Evolutionary conservation across 495 filamentous ascomycete genomes (phyloP).

Genomic region (Talaromyces wortmannii): DNA sequence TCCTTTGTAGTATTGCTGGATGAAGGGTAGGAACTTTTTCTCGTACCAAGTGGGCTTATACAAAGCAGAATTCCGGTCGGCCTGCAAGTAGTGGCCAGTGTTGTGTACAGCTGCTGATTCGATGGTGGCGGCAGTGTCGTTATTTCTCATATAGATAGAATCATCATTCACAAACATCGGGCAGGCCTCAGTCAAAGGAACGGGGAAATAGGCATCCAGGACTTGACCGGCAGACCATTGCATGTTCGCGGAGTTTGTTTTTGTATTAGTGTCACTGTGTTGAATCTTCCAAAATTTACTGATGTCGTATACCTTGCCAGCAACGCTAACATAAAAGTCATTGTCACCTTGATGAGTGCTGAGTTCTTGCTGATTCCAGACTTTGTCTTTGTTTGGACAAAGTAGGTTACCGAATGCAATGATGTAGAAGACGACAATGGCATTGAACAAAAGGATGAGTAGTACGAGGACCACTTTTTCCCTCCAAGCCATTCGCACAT

Average conservation of each 20-base stretch:
- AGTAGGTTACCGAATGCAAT: constrained; percentile 76
- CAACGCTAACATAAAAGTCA: constrained; percentile 85
- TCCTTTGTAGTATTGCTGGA: constrained; percentile 81
- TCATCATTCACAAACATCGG: constrained; percentile 52
- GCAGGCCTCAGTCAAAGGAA: constrained; percentile 73
- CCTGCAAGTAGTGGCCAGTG: constrained; percentile 51
- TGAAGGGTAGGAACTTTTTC: constrained; percentile 65
- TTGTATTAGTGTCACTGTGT: constrained; percentile 63
- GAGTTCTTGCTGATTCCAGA: constrained; percentile 72
- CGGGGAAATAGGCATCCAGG: constrained; percentile 75
- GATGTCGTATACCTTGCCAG: constrained; percentile 89
- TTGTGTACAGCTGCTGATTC: constrained; percentile 52
- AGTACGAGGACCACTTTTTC: constrained; percentile 83
- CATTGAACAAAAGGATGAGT: constrained; percentile 81
- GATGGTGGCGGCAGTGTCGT: constrained; percentile 48
- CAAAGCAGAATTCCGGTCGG: constrained; percentile 47
- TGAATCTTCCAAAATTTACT: constrained; percentile 75
- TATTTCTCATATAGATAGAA: constrained; percentile 46
- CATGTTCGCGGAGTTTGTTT: constrained; percentile 64
- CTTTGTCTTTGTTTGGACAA: constrained; percentile 90
- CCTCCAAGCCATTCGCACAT: constrained; percentile 94
- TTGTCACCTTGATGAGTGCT: constrained; percentile 57
- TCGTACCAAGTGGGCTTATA: constrained; percentile 68
- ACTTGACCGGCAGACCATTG: constrained; percentile 67
- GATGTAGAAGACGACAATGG: constrained; percentile 84